Base-by-base conservation (phyloP, 345 rosid genomes). In the Erodium maritimum region DNA sequence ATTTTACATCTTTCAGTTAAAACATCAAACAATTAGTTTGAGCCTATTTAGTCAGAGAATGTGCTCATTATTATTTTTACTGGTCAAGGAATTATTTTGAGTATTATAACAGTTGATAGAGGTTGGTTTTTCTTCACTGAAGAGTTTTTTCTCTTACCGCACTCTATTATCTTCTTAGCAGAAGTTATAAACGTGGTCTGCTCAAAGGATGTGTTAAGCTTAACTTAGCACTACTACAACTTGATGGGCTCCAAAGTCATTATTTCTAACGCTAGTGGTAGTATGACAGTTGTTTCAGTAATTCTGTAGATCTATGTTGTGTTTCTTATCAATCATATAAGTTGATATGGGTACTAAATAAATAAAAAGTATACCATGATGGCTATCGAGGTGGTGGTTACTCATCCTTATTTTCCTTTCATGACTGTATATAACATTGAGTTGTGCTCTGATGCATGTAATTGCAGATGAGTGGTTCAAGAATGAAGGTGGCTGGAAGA, bases 401-500 rank as follows among this genome's bases (percentile, higher is more conserved):
- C 46, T 52, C 46, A 23, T 16, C 25, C 54, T 73, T 61, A 52
- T 59, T 68, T 58, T 20, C 29, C n/a, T 50, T 18, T 17, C 46
- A 23, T 57, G 62, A 54, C 18, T 12, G 12, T 42, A 7, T 42
- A 29, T 42, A 42, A 29, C 3, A 42, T 42, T 42, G 48, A 42
- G 12, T 67, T 57, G 18, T 55, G 19, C 45, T 29, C 33, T 58
- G 61, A 52, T 42, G 48, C 16, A 42, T 42, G 48, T 42, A 42
- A 42, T 42, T 22, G 16, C 63, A 93, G 99, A 87, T 85, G 91
- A 93, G 99, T 68, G 99, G 96, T 60, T 87, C 88, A n/a, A 83
- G 99, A 76, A 89, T 93, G 79, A 93, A 87, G 71, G 82, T 87
- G 55, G 97, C 97, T 60, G 99, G 99, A 70, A 83, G 99, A 74